Base-by-base conservation (phyloP, 768 basidiomycete genomes). In the Ramaria sp. region DNA sequence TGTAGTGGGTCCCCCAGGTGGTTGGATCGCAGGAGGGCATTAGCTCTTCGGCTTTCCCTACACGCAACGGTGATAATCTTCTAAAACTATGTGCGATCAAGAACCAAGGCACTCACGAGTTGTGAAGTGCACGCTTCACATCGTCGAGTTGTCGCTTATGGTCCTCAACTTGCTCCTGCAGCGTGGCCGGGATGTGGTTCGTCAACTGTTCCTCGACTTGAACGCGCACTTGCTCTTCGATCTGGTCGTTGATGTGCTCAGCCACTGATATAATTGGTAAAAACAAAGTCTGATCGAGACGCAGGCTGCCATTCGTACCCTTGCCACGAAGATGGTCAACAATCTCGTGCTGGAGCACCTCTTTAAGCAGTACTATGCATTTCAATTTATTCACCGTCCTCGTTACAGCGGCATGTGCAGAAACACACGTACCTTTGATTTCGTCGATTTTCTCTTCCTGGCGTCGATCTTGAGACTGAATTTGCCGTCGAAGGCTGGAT, bases 31-130 rank as follows among this genome's bases (percentile, higher is more conserved):
- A 84, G 65, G 5, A 69, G 66, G 12, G 74, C 73, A 62, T 85
- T 85, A 11, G 71, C 68, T 5, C 81, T 75, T 6, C 78, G 75
- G 57, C 77, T 81, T 64, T 84, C 82, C 15, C 82, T 85, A 63
- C 9, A 10, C 13, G 34, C 34, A 37, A 13, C 34, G 34, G 10
- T 27, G 42, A 53, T 33, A 51, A 12, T 27, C 42, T 50, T 19
- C 56, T 3, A 10, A 13, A 59, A 19, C 45, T 27, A 17, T 31
- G 46, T 17, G 34, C 41, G n/a, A 22, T 15, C 7, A 12, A 57
- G 27, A 53, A 6, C 22, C 13, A 17, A 7, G n/a, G 19, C 3
- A 72, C 80, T 59, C 60, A 83, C 82, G 79, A 79, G 62, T 84
- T 83, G 61, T 81, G 76, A 10, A 83, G 68, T 10, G 72, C 67